Conservation (phyloP, 805 yeast genomes). For the Tetrapisispora nanseiensis region DNA sequence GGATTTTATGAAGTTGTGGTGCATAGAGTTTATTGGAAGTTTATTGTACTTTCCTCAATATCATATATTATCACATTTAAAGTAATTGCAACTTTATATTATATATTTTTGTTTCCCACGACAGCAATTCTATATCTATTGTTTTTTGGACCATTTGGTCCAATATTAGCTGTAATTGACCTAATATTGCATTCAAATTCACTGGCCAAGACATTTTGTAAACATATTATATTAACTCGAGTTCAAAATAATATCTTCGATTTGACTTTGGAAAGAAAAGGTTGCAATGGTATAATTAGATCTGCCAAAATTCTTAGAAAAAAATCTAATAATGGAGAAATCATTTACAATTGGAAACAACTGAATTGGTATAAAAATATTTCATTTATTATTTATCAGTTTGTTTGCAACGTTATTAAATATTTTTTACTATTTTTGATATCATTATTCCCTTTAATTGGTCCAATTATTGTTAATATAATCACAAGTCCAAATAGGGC, state of each 20-base stretch:
- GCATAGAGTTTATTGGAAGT: slow-evolving; percentile 23
- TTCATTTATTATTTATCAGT: slow-evolving; percentile 6
- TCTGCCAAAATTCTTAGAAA: slow-evolving; percentile 9
- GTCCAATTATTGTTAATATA: slow-evolving; percentile 25
- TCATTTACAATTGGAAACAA: slow-evolving; percentile 1
- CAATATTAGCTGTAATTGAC: slow-evolving; percentile 23
- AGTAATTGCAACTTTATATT: slow-evolving; percentile 15
- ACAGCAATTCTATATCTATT: slow-evolving; percentile 18
- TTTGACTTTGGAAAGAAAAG: slow-evolving; percentile 12
- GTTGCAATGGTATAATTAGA: slow-evolving; percentile 12
- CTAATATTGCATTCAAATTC: slow-evolving; percentile 25
- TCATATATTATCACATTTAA: slow-evolving; percentile 17
- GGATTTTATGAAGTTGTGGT: slow-evolving; percentile 21
- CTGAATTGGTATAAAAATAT: slow-evolving; percentile 15
- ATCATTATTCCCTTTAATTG: slow-evolving; percentile 28
- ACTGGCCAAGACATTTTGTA: slow-evolving; percentile 17
- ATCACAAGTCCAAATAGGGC: slow-evolving; percentile 23
- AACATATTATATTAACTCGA: slow-evolving; percentile 18
- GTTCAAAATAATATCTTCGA: slow-evolving; percentile 19
- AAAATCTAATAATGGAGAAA: background rate
- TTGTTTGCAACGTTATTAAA: slow-evolving; percentile 6
- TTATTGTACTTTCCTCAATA: slow-evolving; percentile 16
- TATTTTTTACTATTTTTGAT: slow-evolving; percentile 9
- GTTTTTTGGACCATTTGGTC: slow-evolving; percentile 27
- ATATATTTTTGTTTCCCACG: slow-evolving; percentile 22